Conservation (phyloP, 441 rosid genomes). For the Gossypium aridum region DNA sequence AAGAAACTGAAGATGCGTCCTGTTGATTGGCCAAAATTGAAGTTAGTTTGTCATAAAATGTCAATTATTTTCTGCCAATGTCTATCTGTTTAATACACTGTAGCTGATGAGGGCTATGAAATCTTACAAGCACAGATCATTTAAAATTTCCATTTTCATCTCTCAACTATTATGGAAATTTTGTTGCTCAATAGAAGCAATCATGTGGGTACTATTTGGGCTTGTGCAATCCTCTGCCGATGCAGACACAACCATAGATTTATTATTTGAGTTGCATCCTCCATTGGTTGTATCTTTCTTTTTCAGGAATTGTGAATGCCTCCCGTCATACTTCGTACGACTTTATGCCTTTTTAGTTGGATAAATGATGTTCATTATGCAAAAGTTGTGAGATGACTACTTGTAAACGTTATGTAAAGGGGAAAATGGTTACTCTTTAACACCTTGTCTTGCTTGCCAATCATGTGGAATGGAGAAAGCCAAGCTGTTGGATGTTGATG, state of each 20-base stretch:
- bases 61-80: background rate
- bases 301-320: background rate
- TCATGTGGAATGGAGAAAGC: no score
- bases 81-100: background rate
- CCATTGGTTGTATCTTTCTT: background rate
- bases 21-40: background rate
- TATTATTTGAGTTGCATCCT: background rate
- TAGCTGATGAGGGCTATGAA: background rate
- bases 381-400: no score
- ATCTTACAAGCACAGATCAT: background rate
- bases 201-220: background rate
- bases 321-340: background rate
- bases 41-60: background rate
- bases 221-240: background rate
- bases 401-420: no score
- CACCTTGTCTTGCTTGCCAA: no score
- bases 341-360: background rate
- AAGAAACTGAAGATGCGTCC: background rate
- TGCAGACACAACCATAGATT: background rate
- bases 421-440: no score
- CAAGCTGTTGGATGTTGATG: no score
- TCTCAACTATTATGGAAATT: background rate
- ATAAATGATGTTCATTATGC: no score
- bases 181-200: background rate
- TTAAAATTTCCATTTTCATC: no score